phyloP scores from a whole-genome alignment of 768 basidiomycete genomes.

The Amanita inopinata region DNA sequence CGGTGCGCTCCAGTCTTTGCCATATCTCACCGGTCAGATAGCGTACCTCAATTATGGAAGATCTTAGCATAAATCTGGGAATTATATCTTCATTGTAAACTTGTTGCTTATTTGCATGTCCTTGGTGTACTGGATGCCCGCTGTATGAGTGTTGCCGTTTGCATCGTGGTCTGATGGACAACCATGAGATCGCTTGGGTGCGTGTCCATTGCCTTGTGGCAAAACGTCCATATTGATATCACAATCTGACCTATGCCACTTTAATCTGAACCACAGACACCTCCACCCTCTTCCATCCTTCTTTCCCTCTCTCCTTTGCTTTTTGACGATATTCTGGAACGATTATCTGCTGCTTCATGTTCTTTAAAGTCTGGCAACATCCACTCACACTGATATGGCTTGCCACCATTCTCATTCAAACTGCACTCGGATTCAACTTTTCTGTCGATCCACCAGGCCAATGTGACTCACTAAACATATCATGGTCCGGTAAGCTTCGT shows the following conservation, averaged over 20 bases:
- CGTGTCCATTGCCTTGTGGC: not conserved
- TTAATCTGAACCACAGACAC: too few species aligned
- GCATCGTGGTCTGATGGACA: not conserved
- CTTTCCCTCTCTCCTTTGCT: not conserved
- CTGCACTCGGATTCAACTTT: conserved; percentile 11
- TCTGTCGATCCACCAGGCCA: conserved; percentile 15
- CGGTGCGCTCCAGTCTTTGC: not conserved
- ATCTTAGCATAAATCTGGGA: not conserved
- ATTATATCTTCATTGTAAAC: too few species aligned
- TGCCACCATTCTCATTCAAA: not conserved
- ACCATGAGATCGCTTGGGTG: not conserved
- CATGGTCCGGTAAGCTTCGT: conserved; percentile 17
- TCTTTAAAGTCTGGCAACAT: not conserved
- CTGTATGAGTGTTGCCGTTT: not conserved
- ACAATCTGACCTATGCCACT: not conserved
- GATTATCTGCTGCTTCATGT: not conserved
- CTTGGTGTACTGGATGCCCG: not conserved
- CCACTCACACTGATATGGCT: not conserved
- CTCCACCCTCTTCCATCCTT: not conserved
- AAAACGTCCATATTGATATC: not conserved
- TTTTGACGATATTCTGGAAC: not conserved
- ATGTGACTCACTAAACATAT: conserved; percentile 17
- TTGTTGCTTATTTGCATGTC: too few species aligned
- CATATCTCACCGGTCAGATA: not conserved
- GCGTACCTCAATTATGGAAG: not conserved